phyloP scores from a whole-genome alignment of 202 grass and related monocot species.

The Saccharum hybrid region DNA sequence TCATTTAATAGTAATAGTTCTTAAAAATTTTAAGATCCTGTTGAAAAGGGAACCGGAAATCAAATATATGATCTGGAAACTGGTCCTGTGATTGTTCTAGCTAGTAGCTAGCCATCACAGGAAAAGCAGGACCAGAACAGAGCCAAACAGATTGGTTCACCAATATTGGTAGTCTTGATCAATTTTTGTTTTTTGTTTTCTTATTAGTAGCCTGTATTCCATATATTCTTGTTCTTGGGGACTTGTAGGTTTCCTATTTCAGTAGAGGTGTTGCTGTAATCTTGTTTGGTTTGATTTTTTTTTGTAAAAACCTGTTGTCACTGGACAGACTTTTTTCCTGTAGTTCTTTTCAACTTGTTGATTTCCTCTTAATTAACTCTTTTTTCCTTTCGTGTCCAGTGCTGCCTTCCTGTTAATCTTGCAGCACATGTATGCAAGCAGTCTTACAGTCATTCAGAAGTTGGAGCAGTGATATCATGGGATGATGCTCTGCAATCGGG shows the following conservation, averaged over 20 bases:
- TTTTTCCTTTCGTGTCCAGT: constrained; percentile 51
- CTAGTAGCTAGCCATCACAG: neutral
- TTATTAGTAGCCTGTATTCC: neutral
- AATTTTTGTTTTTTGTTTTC: neutral
- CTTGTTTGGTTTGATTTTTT: neutral
- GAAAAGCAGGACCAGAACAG: neutral
- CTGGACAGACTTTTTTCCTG: neutral
- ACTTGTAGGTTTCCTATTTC: constrained; percentile 2
- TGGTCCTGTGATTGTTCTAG: neutral
- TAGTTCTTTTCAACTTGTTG: constrained; percentile 6
- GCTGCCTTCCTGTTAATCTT: constrained; percentile 83
- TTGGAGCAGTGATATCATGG: constrained; percentile 77
- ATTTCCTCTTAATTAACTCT: constrained; percentile 25
- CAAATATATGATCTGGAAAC: neutral
- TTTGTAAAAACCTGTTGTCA: neutral
- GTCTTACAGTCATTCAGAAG: constrained; percentile 73
- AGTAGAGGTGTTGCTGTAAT: neutral
- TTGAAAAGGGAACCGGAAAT: too few relatives aligned
- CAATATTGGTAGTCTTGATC: neutral
- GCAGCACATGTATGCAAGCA: constrained; percentile 58
- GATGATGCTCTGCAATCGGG: constrained; percentile 64
- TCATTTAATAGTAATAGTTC: neutral
- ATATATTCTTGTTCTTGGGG: neutral
- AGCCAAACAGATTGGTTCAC: constrained; percentile 16
- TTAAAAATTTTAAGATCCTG: too few relatives aligned